Percentiles rank a stretch among this genome's conserved stretches.
Conservation (phyloP, 305 asterid species). For the Fraxinus dipetala region DNA sequence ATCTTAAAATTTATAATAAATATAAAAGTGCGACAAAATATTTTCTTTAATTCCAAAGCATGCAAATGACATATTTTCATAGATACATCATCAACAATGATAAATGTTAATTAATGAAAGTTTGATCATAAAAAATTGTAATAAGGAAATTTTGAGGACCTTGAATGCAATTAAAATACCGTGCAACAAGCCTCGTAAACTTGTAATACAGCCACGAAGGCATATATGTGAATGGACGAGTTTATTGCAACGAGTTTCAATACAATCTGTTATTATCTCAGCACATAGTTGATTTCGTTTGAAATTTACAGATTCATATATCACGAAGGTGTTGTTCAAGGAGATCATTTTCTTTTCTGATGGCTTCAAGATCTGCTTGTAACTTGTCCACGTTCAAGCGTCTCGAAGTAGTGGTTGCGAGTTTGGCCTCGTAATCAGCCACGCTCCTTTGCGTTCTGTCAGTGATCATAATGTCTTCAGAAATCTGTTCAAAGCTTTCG, state of each 20-base stretch:
- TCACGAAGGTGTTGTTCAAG: constrained; percentile 39
- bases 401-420: constrained; percentile 41
- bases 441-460: constrained; percentile 62
- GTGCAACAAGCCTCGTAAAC: neutral
- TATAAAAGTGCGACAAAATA: neutral
- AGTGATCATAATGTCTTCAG: constrained; percentile 53
- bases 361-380: constrained; percentile 61
- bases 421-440: constrained; percentile 63
- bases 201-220: neutral
- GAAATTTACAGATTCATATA: constrained; percentile 4
- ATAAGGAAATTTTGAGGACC: neutral
- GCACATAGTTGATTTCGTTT: neutral
- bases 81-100: neutral
- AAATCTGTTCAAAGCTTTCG: constrained; percentile 60
- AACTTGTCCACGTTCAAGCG: constrained; percentile 59
- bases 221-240: neutral
- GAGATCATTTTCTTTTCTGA: constrained; percentile 61
- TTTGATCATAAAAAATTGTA: neutral
- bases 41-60: neutral
- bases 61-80: neutral
- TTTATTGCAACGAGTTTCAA: neutral
- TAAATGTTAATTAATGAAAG: neutral
- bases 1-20: neutral
- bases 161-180: neutral
- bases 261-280: neutral